Base-by-base conservation (phyloP, 1,284 basidiomycete genomes). In the Exobasidium cylindrosporum region DNA sequence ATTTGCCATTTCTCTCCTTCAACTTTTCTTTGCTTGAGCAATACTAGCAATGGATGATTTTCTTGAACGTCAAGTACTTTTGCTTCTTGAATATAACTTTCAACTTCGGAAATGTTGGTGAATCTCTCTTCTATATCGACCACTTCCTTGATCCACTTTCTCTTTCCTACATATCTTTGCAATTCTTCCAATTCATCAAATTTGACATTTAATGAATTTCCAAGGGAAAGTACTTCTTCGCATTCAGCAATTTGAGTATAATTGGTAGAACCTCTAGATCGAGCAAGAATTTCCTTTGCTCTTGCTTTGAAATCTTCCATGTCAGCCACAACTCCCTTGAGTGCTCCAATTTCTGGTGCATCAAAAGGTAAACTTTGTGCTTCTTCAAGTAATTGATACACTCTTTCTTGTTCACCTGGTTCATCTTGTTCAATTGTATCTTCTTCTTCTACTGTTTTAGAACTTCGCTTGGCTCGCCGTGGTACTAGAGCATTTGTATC, bases 301-400 rank as follows among this genome's bases (percentile, higher is more conserved):
- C 90, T 78, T 3, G 73, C 70, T 24, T 77, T 77, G 57, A 86
- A 86, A 40, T 87, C 85, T 70, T 90, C 86, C 6, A 89, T 86
- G 66, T 87, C 85, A 56, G 85, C 81, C 2, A 85, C 86, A 45
- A 91, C 82, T 28, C 74, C 80, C 53, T 82, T 83, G 31, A 92
- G 83, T 13, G 82, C 77, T 13, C 77, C 81, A 44, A 91, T 88
- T 81, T 92, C 91, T 4, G 85, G 84, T 60, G 86, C 85, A 66
- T 92, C 90, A 72, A 92, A 92, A 0, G 90, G 90, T 23, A 92
- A 85, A 17, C 80, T 83, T 50, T 88, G 85, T 2, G 89, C 89
- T 72, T 91, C 88, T 5, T 79, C 76, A n/a, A 92, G 80, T 26
- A 91, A 82, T 10, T 83, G 81, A 67, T 87, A 86, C 17, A 91